phyloP scores from a whole-genome alignment of 169 alveolate genomes.

The Plasmodium adleri region DNA sequence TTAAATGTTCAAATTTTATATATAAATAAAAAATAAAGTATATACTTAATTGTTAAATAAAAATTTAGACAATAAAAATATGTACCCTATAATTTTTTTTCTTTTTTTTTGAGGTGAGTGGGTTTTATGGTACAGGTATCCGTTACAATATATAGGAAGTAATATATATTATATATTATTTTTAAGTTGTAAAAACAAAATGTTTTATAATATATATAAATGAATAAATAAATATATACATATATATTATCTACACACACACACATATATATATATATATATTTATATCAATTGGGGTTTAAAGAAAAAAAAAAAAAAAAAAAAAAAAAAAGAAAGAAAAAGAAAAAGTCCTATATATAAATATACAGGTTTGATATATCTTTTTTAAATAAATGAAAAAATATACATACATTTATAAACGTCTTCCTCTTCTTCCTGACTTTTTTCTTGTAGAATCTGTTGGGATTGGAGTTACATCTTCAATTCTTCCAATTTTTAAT shows the following conservation, averaged over 20 bases:
- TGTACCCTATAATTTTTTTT: no score
- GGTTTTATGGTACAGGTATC: no score
- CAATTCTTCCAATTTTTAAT: conserved; percentile 99
- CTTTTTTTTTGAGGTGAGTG: no score
- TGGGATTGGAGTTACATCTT: conserved; percentile 99
- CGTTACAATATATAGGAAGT: no score
- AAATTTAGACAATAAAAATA: no score
- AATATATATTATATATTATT: neutral
- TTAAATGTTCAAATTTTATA: no score
- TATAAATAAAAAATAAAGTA: no score
- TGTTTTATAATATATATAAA: neutral
- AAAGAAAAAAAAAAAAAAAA: neutral
- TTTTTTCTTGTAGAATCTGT: conserved; percentile 99
- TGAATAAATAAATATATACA: neutral
- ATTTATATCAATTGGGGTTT: neutral
- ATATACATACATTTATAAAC: conserved; percentile 89
- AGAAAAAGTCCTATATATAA: neutral
- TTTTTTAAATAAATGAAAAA: conserved; percentile 11
- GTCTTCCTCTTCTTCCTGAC: conserved; percentile 99
- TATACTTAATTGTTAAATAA: no score
- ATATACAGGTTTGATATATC: neutral
- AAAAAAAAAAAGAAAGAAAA: neutral
- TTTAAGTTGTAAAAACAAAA: conserved; percentile 5
- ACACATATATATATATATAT: neutral
- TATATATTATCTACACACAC: no score